Conservation (phyloP, 2,329 filamentous ascomycete genomes). For the Fusarium albosuccineum region DNA sequence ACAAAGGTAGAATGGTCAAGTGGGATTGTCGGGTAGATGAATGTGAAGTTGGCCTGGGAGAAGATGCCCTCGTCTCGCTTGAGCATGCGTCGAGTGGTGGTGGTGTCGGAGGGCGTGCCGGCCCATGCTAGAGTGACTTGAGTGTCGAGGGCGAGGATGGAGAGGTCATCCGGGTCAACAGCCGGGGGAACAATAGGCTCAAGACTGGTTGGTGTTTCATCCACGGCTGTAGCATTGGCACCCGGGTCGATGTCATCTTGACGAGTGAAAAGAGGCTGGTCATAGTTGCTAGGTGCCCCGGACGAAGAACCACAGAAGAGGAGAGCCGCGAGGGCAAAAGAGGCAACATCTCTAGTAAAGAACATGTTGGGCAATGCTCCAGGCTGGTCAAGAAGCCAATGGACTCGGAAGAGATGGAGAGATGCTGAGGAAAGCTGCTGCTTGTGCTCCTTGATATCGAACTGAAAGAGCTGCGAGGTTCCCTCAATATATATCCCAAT, state of each 20-base stretch:
- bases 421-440: too few species aligned
- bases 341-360: neutral
- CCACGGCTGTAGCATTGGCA: neutral
- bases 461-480: too few species aligned
- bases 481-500: too few species aligned
- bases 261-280: neutral
- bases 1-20: slow-evolving; percentile 26
- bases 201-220: slow-evolving; percentile 1
- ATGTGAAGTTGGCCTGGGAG: slow-evolving; percentile 29
- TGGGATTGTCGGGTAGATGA: slow-evolving; percentile 17
- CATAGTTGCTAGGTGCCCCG: neutral
- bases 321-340: neutral
- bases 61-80: slow-evolving; percentile 25
- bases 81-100: neutral
- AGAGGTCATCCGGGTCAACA: slow-evolving; percentile 15
- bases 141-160: slow-evolving; percentile 2
- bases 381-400: neutral
- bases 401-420: too few species aligned
- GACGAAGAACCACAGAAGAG: neutral
- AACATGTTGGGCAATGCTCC: neutral
- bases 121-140: slow-evolving; percentile 25
- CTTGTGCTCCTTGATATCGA: too few species aligned
- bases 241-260: neutral
- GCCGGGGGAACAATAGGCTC: slow-evolving; percentile 28
- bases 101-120: slow-evolving; percentile 7